These are phyloP conservation scores for peach (Prunus persica) DNA, from an alignment of 306 rosid genomes.

Conservation along the genomic window DNA sequence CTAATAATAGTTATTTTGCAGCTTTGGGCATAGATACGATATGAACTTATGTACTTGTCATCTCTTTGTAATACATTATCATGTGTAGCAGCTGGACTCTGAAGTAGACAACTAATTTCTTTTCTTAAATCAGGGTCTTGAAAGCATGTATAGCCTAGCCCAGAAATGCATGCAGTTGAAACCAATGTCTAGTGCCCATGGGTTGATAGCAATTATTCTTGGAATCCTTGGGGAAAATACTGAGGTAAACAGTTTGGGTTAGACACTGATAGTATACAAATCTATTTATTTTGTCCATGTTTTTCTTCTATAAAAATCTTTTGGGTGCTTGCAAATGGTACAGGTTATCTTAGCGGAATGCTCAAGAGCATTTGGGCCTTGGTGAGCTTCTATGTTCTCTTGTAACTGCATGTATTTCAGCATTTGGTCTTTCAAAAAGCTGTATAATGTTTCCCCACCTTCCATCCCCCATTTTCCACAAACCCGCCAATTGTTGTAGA, in stretches of 20 bases:
- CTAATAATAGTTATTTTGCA: background rate
- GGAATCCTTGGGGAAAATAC: slow-evolving; percentile 88
- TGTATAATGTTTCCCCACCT: background rate
- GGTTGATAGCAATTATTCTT: slow-evolving; percentile 61
- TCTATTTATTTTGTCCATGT: slow-evolving; percentile 4
- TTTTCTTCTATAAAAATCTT: slow-evolving; percentile 15
- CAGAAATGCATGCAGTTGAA: slow-evolving; percentile 77
- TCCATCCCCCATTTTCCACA: background rate
- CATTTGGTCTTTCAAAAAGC: background rate
- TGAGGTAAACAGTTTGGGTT: slow-evolving; percentile 51
- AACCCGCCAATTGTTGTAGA: background rate
- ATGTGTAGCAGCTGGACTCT: slow-evolving; percentile 15
- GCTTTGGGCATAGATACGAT: background rate
- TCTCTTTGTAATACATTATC: background rate
- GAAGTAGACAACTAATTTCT: slow-evolving; percentile 16
- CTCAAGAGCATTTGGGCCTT: slow-evolving; percentile 89
- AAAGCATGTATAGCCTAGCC: slow-evolving; percentile 78
- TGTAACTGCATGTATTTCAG: slow-evolving; percentile 5
- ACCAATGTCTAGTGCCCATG: slow-evolving; percentile 51
- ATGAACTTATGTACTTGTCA: background rate
- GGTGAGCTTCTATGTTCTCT: slow-evolving; percentile 53
- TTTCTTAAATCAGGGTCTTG: slow-evolving; percentile 62
- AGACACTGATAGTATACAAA: background rate
- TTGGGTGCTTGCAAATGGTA: slow-evolving; percentile 31
- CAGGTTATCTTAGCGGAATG: slow-evolving; percentile 96